Evolutionary conservation across 306 rosid genomes (phyloP).

Genomic region (Gynostemma pentaphyllum): DNA sequence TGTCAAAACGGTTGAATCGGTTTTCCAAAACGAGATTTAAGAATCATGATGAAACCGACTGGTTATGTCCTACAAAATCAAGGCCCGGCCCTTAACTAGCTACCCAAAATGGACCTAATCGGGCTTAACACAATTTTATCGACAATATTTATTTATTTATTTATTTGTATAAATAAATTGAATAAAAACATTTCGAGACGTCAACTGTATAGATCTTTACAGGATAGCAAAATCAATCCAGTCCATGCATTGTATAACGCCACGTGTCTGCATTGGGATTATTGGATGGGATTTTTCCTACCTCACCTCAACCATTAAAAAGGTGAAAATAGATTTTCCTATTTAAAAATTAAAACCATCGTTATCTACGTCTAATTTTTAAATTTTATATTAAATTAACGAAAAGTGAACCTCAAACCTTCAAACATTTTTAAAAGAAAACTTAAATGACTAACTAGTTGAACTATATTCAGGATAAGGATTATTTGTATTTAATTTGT

Average conservation of each 20-base stretch:
- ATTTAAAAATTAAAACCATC: too few relatives aligned
- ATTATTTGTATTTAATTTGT: too few relatives aligned
- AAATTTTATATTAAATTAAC: too few relatives aligned
- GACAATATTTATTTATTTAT: background rate
- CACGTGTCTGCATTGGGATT: background rate
- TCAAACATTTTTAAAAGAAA: too few relatives aligned
- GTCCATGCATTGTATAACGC: background rate
- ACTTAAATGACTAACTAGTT: too few relatives aligned
- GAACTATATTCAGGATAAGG: too few relatives aligned
- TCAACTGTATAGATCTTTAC: too few relatives aligned
- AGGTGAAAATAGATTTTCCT: background rate
- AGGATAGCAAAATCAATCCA: too few relatives aligned
- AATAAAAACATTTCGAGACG: too few relatives aligned
- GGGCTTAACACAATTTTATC: background rate
- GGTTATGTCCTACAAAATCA: background rate
- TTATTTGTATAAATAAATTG: background rate
- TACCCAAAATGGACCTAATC: background rate
- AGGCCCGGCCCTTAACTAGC: background rate
- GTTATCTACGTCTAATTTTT: too few relatives aligned
- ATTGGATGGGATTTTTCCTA: background rate
- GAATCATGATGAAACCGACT: background rate
- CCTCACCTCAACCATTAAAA: background rate
- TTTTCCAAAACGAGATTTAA: too few relatives aligned
- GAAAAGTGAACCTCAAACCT: too few relatives aligned
- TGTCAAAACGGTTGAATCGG: background rate